Percentiles rank a stretch among this genome's conserved stretches.
phyloP scores from a whole-genome alignment of 2,329 filamentous ascomycete species.

The Hypoxylon rubiginosum region DNA sequence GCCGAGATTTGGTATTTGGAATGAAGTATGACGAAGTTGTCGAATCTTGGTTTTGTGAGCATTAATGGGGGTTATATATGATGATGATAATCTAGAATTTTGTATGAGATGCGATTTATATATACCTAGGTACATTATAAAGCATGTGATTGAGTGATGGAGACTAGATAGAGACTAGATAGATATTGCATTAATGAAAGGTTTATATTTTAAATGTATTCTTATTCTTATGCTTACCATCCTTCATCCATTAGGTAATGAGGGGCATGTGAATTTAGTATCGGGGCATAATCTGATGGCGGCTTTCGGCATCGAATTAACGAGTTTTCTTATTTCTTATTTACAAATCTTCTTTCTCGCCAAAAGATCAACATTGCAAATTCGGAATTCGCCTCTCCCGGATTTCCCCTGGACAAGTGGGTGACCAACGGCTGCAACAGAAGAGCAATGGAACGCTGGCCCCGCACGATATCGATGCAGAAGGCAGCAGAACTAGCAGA shows the following conservation, averaged over 20 bases:
- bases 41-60: neutral
- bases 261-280: neutral
- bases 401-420: neutral
- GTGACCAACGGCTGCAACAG: neutral
- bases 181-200: neutral
- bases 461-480: slow-evolving; percentile 29
- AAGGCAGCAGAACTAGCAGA: slow-evolving; percentile 30
- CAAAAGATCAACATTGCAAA: slow-evolving; percentile 1
- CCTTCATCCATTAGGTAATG: too few relatives aligned
- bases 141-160: neutral
- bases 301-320: neutral
- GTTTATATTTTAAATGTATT: neutral
- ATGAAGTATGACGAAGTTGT: neutral
- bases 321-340: neutral
- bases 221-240: neutral
- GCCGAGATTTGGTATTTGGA: neutral
- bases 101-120: neutral
- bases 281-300: neutral
- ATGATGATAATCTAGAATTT: neutral
- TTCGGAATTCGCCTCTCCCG: neutral
- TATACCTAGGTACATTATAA: too few relatives aligned
- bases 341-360: neutral
- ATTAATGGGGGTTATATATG: neutral
- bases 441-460: slow-evolving; percentile 18
- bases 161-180: neutral